Base-by-base conservation (phyloP, 495 filamentous ascomycete species). In the Symbiotaphrina buchneri region DNA sequence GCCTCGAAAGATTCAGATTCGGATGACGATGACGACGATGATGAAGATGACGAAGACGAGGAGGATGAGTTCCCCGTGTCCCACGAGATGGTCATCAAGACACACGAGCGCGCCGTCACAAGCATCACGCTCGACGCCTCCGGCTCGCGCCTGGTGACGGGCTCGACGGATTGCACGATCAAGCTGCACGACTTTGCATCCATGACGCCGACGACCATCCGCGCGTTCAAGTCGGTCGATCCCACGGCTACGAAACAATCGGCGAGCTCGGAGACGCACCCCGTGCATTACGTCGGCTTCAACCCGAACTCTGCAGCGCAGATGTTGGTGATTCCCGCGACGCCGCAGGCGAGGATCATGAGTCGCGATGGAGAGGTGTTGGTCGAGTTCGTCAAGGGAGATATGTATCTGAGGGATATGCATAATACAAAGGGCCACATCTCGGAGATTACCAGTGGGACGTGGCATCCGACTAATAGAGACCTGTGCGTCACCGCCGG, bases 381-480 rank as follows among this genome's bases (percentile, higher is more conserved):
- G 8, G 70, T 73, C 2, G 82, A 94, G 47, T 93, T 91, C 39
- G 70, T 75, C 32, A 97, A 97, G 52, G 87, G 87, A 14, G 87
- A 97, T 45, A 93, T 93, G 85, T 97, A 97, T 45, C 53, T 97
- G 34, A 65, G 87, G 23, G 90, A 97, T 45, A 80, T 93, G 66
- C 63, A 94, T 47, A 80, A 94, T 46, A 97, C 87, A 0, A 95
- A 94, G 44, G 87, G 87, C 0, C 87, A 97, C 45, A 67, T 92
- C 23, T 78, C 83, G 1, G 87, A 91, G 50, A 70, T 90, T 18
- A 77, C 78, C 16, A 72, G 71, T 14, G 87, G 79, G 3, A 71
- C 69, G 22, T 97, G 87, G 87, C 74, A 76, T 50, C 87, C 87
- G 2, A 71, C 68, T 2, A 69, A 94, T 42, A 61, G 60, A 40